Conservation (phyloP, 2,329 filamentous ascomycete species). For the Phaeophleospora eucalypticola region DNA sequence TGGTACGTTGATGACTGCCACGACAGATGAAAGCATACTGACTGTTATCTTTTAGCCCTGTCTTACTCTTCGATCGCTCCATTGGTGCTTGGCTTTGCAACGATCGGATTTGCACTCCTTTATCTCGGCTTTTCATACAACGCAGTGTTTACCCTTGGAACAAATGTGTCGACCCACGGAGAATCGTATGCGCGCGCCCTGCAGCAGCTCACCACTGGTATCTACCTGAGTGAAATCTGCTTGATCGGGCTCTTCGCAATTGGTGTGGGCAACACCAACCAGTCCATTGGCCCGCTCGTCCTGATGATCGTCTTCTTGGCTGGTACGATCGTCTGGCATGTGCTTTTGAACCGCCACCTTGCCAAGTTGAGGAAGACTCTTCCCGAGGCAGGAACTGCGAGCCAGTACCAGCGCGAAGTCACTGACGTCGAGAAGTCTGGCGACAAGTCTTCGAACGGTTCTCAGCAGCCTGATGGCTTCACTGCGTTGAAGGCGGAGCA, state of each 20-base stretch:
- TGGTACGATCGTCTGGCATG: conserved; percentile 40
- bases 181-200: conserved; percentile 41
- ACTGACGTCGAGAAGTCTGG: conserved; percentile 20
- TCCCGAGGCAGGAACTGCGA: conserved; percentile 21
- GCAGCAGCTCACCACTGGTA: conserved; percentile 42
- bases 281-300: conserved; percentile 38
- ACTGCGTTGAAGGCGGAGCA: conserved; percentile 9
- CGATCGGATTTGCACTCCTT: conserved; percentile 41
- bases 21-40: background rate
- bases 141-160: conserved; percentile 45
- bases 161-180: conserved; percentile 42
- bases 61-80: conserved; percentile 46
- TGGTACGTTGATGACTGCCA: conserved; percentile 15
- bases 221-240: conserved; percentile 45
- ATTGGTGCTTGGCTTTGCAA: conserved; percentile 42
- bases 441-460: conserved; percentile 16
- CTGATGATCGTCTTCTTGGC: conserved; percentile 40
- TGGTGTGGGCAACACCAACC: conserved; percentile 27
- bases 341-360: conserved; percentile 34
- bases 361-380: conserved; percentile 29
- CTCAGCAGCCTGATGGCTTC: conserved; percentile 5
- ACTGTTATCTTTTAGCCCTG: conserved; percentile 29
- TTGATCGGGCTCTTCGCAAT: conserved; percentile 46
- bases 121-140: conserved; percentile 48
- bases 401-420: conserved; percentile 23